A percentile compares a stretch with the other conserved stretches of the same genome.
phyloP scores from a whole-genome alignment of 2,329 filamentous ascomycete genomes.

The Lachnellula hyalina region DNA sequence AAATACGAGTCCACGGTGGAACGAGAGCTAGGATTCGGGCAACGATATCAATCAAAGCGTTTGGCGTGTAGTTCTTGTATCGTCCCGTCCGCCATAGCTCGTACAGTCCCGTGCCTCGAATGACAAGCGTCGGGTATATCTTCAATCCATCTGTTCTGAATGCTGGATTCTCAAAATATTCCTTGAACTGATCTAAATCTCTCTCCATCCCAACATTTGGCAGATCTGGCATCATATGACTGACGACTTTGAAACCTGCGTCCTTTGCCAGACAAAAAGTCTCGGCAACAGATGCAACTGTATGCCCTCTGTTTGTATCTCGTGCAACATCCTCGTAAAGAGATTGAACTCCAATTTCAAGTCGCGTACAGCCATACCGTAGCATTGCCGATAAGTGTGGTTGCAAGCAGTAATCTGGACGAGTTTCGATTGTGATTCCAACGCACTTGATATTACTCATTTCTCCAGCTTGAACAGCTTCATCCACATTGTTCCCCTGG shows the following conservation, averaged over 20 bases:
- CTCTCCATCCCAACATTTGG: slow-evolving; percentile 98
- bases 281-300: slow-evolving; percentile 89
- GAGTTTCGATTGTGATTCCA: slow-evolving; percentile 95
- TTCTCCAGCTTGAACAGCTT: slow-evolving; percentile 88
- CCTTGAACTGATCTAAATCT: slow-evolving; percentile 91
- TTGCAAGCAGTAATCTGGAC: slow-evolving; percentile 93
- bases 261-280: slow-evolving; percentile 98
- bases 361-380: slow-evolving; percentile 90
- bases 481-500: slow-evolving; percentile 88
- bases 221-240: slow-evolving; percentile 99
- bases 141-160: slow-evolving; percentile 97
- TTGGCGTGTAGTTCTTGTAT: slow-evolving; percentile 98
- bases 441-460: slow-evolving; percentile 98
- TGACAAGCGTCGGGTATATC: slow-evolving; percentile 96
- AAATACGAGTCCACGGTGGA: slow-evolving; percentile 96
- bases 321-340: slow-evolving; percentile 97
- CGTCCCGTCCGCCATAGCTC: slow-evolving; percentile 95
- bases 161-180: slow-evolving; percentile 95
- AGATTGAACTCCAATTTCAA: slow-evolving; percentile 94
- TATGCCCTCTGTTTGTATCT: slow-evolving; percentile 95
- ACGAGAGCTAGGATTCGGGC: slow-evolving; percentile 93
- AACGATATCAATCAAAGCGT: slow-evolving; percentile 90
- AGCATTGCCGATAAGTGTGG: slow-evolving; percentile 96
- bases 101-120: slow-evolving; percentile 92
- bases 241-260: slow-evolving; percentile 97